phyloP scores from a whole-genome alignment of 305 asterid species.

The Nicotiana rustica region DNA sequence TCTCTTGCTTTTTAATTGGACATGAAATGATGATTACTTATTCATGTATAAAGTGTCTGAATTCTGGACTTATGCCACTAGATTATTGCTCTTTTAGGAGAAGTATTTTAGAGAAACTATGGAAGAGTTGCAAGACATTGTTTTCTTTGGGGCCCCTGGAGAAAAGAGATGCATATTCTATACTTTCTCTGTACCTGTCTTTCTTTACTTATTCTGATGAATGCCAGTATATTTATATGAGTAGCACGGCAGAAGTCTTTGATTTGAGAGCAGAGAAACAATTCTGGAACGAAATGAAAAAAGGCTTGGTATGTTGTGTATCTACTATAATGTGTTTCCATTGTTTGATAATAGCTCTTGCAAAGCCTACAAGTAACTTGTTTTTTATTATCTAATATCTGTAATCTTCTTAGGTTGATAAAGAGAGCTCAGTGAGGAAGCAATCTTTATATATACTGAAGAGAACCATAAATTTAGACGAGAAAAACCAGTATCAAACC shows the following conservation, averaged over 20 bases:
- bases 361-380: slow-evolving; percentile 34
- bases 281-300: slow-evolving; percentile 86
- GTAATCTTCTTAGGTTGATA: slow-evolving; percentile 67
- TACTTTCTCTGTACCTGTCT: slow-evolving; percentile 80
- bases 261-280: slow-evolving; percentile 64
- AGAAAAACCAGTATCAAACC: slow-evolving; percentile 53
- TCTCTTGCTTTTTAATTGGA: slow-evolving; percentile 28
- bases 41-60: slow-evolving; percentile 19
- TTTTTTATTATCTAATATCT: slow-evolving; percentile 39
- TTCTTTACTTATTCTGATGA: slow-evolving; percentile 55
- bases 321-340: slow-evolving; percentile 17
- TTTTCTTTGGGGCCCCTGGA: slow-evolving; percentile 76
- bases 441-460: slow-evolving; percentile 80
- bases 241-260: slow-evolving; percentile 51
- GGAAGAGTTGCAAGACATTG: slow-evolving; percentile 77
- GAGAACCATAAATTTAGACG: slow-evolving; percentile 60
- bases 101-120: slow-evolving; percentile 59
- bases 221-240: slow-evolving; percentile 50
- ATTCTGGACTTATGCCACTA: slow-evolving; percentile 17
- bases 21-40: slow-evolving; percentile 19
- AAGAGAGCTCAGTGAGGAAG: slow-evolving; percentile 87
- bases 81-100: slow-evolving; percentile 59
- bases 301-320: slow-evolving; percentile 77
- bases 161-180: slow-evolving; percentile 87
- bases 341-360: slow-evolving; percentile 36